phyloP scores from a whole-genome alignment of 208 protist species.

The Leishmania aethiopica region DNA sequence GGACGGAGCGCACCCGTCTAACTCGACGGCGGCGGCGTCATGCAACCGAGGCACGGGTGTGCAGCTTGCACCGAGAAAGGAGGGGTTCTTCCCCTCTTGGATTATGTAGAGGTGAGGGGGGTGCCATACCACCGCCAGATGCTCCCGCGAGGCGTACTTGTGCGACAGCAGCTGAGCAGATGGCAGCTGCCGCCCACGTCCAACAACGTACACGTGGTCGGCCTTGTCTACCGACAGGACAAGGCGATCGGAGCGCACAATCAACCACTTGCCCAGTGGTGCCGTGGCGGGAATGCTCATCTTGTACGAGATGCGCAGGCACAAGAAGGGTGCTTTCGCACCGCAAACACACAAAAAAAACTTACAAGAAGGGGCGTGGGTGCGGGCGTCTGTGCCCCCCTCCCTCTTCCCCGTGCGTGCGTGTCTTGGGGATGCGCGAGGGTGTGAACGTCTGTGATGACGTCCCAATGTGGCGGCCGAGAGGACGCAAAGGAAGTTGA shows the following conservation, averaged over 20 bases:
- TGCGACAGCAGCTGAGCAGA: constrained; percentile 44
- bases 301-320: not conserved
- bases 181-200: constrained; percentile 50
- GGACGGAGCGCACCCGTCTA: not conserved
- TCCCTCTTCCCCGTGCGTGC: not conserved
- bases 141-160: constrained; percentile 72
- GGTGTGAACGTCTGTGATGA: not conserved
- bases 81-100: constrained; percentile 71
- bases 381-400: not conserved
- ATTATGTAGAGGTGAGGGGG: constrained; percentile 38
- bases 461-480: not conserved
- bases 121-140: constrained; percentile 52
- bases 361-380: not conserved
- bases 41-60: constrained; percentile 17
- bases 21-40: not conserved
- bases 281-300: not conserved
- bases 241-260: constrained; percentile 66
- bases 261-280: constrained; percentile 45
- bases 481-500: not conserved
- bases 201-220: constrained; percentile 42
- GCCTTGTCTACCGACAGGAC: constrained; percentile 48
- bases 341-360: not conserved
- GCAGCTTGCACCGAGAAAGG: constrained; percentile 48
- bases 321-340: not conserved
- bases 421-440: not conserved